Evolutionary conservation across 352 stramenopile genomes (phyloP).

Genomic region (Globisporangium cederbergense): DNA sequence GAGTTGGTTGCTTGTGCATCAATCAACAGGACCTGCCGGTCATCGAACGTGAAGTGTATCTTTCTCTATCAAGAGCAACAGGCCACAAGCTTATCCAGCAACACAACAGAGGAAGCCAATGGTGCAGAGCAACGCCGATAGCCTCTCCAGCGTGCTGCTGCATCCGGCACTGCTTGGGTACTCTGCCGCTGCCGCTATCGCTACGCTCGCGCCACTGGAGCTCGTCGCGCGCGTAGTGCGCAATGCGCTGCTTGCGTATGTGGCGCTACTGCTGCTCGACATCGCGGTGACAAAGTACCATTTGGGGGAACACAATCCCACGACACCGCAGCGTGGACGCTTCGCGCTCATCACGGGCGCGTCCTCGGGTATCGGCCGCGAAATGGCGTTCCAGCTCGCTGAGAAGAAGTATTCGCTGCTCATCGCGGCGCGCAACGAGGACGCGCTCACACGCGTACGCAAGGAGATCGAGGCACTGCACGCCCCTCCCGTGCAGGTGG

Average conservation of each 20-base stretch:
- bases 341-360: conserved; percentile 66
- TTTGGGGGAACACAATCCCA: conserved; percentile 29
- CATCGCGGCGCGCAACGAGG: conserved; percentile 39
- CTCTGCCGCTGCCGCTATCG: not conserved
- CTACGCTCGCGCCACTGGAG: conserved; percentile 11
- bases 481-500: conserved; percentile 26
- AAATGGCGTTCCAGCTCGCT: conserved; percentile 64
- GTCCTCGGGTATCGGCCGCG: conserved; percentile 62
- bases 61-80: not conserved
- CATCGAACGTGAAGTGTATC: not conserved
- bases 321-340: conserved; percentile 21
- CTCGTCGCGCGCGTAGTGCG: conserved; percentile 23
- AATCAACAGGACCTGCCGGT: conserved; percentile 2
- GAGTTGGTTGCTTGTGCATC: not conserved
- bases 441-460: conserved; percentile 47
- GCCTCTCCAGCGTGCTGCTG: not conserved
- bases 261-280: conserved; percentile 32
- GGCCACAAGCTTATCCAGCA: not conserved
- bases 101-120: not conserved
- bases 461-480: conserved; percentile 48
- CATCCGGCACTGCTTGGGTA: conserved; percentile 2
- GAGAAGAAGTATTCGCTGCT: conserved; percentile 61
- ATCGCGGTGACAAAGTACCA: conserved; percentile 51
- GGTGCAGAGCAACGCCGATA: not conserved
- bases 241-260: conserved; percentile 30